Evolutionary conservation across 257 asterid genomes (phyloP), one percentile per base, ranked within the genome.

Genomic region (Parsonsia alboflavescens): DNA sequence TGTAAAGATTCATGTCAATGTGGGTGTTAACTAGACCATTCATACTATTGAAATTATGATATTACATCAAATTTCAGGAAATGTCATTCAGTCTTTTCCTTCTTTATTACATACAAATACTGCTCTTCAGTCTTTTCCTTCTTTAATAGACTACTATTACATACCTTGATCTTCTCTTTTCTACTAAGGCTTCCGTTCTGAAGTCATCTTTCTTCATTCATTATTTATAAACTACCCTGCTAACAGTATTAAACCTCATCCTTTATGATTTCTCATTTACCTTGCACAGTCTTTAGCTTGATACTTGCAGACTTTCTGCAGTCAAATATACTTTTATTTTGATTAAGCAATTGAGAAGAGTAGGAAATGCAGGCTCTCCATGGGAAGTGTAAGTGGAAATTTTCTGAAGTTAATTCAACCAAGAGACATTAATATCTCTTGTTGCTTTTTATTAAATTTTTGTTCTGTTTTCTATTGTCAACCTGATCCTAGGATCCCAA

Each of bases 231-330:
- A 17, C 50, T 6, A 3, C 15, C 11, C 65, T 53, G 10, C 6
- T 33, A 9, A 36, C 50, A 19, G n/a, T 8, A 10, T 52, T 71
- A 26, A 19, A 5, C 19, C 42, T 46, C 73, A 48, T 13, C 50
- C 42, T 52, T n/a, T 0, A 1, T 68, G 52, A 30, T 65, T 22
- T 67, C 58, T 68, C 3, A 8, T 48, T 30, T 28, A 17, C 30
- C 30, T 70, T 56, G 33, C 63, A 70, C 62, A 70, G 7, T 28
- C 22, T 70, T 70, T 39, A 17, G 17, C 61, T 49, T 70, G 26
- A 56, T 6, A 11, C 53, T 54, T 52, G 75, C 45, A 10, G 7
- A 41, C 53, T 41, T 7, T 44, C 19, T 22, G 48, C 26, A 13
- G 4, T 19, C 5, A 19, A 24, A 5, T 72, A 33, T 48, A 21